A percentile compares a stretch with the other conserved stretches of the same genome.
Conservation (phyloP, 2,329 filamentous ascomycete species). For the Colletotrichum sp. region DNA sequence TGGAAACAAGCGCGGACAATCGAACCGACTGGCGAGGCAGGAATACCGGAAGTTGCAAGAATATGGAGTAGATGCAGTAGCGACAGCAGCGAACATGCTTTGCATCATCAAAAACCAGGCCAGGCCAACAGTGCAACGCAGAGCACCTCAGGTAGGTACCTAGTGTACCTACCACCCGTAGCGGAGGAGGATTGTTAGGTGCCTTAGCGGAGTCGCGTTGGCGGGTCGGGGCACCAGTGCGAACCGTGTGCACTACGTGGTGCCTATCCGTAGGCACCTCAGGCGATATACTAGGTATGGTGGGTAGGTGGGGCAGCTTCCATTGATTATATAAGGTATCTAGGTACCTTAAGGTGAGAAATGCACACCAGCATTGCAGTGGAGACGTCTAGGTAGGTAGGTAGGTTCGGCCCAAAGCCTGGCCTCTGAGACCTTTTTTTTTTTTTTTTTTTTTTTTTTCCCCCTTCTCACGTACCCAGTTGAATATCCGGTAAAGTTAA, state of each 20-base stretch:
- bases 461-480: too few species aligned
- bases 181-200: not conserved
- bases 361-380: not conserved
- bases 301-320: not conserved
- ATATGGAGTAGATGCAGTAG: not conserved
- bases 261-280: too few species aligned
- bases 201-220: not conserved
- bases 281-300: not conserved
- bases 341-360: not conserved
- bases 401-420: not conserved
- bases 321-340: not conserved
- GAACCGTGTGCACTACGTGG: constrained; percentile 8
- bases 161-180: not conserved
- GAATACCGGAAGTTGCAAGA: not conserved
- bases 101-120: constrained; percentile 8
- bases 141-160: not conserved
- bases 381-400: not conserved
- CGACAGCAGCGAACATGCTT: not conserved
- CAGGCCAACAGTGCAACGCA: not conserved
- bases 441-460: too few species aligned
- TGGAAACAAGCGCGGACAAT: not conserved
- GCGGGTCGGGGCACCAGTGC: not conserved
- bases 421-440: not conserved
- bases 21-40: not conserved
- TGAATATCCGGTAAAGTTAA: too few species aligned